Conservation (phyloP, 257 asterid species). For the Catharanthus roseus region DNA sequence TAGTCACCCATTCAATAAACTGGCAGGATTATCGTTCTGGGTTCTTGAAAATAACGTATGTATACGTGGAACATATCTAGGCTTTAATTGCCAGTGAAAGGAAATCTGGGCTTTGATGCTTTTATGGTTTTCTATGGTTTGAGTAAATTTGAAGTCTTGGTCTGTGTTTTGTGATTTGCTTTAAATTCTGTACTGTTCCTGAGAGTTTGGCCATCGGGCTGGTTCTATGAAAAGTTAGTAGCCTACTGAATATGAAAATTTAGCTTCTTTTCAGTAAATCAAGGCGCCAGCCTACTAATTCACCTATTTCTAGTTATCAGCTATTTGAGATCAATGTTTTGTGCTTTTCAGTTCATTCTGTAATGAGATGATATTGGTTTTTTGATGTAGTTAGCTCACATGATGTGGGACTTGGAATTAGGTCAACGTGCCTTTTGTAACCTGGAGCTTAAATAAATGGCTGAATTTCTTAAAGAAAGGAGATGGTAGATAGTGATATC, state of each 20-base stretch:
- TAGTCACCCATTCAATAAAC: not conserved
- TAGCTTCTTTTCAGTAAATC: not conserved
- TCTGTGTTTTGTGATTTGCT: not conserved
- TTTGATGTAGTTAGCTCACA: not conserved
- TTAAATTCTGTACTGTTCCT: not conserved
- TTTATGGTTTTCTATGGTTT: not conserved
- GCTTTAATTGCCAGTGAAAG: not conserved
- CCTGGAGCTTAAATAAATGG: not conserved
- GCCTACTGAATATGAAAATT: not conserved
- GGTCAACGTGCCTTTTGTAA: not conserved
- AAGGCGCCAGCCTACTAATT: too few relatives aligned
- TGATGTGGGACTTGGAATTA: not conserved
- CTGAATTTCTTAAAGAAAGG: constrained; percentile 23
- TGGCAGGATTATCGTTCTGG: not conserved
- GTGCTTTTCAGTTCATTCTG: constrained; percentile 10
- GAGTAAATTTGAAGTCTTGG: not conserved
- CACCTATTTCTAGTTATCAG: constrained; percentile 4
- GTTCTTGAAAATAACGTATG: too few relatives aligned
- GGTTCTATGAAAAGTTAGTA: not conserved
- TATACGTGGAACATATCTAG: not conserved
- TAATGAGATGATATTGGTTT: not conserved
- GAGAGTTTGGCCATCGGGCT: not conserved
- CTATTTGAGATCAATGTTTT: not conserved
- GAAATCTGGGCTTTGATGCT: not conserved
- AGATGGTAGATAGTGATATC: constrained; percentile 49